phyloP scores from a whole-genome alignment of 2,329 filamentous ascomycete species.

The Fusarium acutatum region DNA sequence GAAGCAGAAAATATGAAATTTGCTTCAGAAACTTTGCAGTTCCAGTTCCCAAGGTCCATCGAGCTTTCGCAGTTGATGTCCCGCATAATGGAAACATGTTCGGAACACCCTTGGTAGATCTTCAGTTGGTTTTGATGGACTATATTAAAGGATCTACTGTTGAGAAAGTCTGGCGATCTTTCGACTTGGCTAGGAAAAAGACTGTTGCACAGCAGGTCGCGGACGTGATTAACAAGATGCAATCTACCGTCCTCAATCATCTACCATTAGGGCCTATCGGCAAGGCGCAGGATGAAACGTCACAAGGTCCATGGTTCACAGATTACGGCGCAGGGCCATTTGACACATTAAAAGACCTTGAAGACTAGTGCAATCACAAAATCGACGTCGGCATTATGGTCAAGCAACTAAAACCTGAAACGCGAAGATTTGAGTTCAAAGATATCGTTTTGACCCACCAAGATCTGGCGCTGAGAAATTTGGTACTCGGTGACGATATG shows the following conservation, averaged over 20 bases:
- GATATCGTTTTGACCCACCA: rapidly evolving
- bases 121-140: background rate
- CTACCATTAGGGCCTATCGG: rapidly evolving
- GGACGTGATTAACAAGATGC: rapidly evolving
- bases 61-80: background rate
- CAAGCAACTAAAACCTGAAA: rapidly evolving
- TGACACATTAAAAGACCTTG: rapidly evolving
- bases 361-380: background rate
- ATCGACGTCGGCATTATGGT: rapidly evolving
- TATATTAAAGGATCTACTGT: rapidly evolving
- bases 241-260: rapidly evolving
- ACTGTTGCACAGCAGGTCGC: rapidly evolving
- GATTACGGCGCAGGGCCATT: background rate
- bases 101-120: rapidly evolving
- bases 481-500: rapidly evolving
- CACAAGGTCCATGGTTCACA: background rate
- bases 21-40: rapidly evolving
- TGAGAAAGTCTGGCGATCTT: rapidly evolving
- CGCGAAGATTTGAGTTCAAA: rapidly evolving
- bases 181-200: rapidly evolving
- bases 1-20: background rate
- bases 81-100: background rate
- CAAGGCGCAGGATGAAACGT: rapidly evolving
- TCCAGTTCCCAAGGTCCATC: background rate
- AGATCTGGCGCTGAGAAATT: background rate